Evolutionary conservation across 1,284 basidiomycete genomes (phyloP).

Genomic region (Pseudozyma tsukubaensis): DNA sequence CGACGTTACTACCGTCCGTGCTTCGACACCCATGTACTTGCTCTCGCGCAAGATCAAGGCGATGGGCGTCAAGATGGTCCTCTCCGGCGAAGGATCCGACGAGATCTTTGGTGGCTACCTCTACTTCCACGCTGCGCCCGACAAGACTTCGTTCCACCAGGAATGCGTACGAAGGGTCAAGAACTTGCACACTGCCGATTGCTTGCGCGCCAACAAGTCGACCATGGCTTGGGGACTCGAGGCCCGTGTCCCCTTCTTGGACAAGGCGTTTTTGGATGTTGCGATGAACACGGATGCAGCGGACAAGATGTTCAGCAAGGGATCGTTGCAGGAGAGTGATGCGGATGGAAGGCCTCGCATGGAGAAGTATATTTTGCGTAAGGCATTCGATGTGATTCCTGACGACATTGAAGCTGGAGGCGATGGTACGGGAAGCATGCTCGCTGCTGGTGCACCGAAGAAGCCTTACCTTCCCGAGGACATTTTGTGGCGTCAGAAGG

Average conservation of each 20-base stretch:
- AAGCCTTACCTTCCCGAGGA: conserved; percentile 88
- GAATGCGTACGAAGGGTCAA: conserved; percentile 95
- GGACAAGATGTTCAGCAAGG: conserved; percentile 92
- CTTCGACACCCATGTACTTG: conserved; percentile 97
- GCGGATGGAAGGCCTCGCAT: conserved; percentile 64
- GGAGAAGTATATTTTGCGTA: conserved; percentile 88
- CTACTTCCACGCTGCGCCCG: conserved; percentile 99
- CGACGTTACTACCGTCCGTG: conserved; percentile 98
- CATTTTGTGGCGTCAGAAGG: conserved; percentile 99
- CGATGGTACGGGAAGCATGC: conserved; percentile 32
- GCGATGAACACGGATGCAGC: conserved; percentile 90
- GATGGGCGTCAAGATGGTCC: conserved; percentile 99
- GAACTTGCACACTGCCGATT: conserved; percentile 97
- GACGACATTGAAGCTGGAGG: conserved; percentile 77
- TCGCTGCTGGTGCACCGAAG: conserved; percentile 9
- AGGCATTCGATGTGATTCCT: conserved; percentile 88
- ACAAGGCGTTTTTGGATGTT: conserved; percentile 94
- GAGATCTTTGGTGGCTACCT: conserved; percentile 99
- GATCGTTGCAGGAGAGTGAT: conserved; percentile 79
- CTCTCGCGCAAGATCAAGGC: conserved; percentile 99
- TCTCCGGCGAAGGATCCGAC: conserved; percentile 96
- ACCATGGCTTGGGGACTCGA: conserved; percentile 99
- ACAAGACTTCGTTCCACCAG: conserved; percentile 89
- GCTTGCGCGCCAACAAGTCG: conserved; percentile 98
- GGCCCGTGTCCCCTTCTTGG: conserved; percentile 97